Base-by-base conservation (phyloP, 202 grass and related monocot species). In the Setaria viridis region DNA sequence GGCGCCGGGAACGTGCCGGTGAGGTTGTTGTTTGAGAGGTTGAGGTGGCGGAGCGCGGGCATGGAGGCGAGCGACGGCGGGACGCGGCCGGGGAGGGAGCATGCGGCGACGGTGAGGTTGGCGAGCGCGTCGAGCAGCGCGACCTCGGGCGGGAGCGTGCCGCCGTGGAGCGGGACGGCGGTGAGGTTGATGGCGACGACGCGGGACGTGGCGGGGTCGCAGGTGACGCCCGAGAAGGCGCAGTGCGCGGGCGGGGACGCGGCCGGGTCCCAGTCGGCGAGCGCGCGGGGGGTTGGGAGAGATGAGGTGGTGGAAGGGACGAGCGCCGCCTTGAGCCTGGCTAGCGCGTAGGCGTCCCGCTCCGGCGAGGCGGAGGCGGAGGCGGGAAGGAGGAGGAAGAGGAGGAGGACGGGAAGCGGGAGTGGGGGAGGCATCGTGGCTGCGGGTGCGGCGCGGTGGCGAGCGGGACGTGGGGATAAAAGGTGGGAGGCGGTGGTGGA, bases 1-100 rank as follows among this genome's bases (percentile, higher is more conserved):
- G 85, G 25, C 0, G 55, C 6, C 0, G 87, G 91, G 79, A 95
- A 95, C 0, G 50, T 0, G 2, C 84, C 90, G 42, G 47, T 86
- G 80, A 99, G 88, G 80, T 92, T 89, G 90, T 99, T 99, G 76
- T 94, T 92, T 77, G 91, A 92, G 79, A 99, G 84, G 88, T 96
- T 99, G 72, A 99, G 90, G 58, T 88, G 50, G 56, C 90, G 92
- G 16, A 99, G 96, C 4, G 7, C 10, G 0, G 90, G 84, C 1
- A 99, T 90, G 30, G 75, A 0, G 11, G 87, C 41, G 47, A 96
- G 39, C 2, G 59, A 25, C 0, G 46, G 3, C 0, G 93, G 93
- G 50, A 96, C 1, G 57, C 0, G 68, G 46, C 91, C 88, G 1
- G 49, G 63, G 21, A 99, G 54, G 15, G 57, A 68, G 87, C 90